A percentile compares a stretch with the other conserved stretches of the same genome.
phyloP scores from a whole-genome alignment of 768 basidiomycete species.

The Hericium erinaceus region DNA sequence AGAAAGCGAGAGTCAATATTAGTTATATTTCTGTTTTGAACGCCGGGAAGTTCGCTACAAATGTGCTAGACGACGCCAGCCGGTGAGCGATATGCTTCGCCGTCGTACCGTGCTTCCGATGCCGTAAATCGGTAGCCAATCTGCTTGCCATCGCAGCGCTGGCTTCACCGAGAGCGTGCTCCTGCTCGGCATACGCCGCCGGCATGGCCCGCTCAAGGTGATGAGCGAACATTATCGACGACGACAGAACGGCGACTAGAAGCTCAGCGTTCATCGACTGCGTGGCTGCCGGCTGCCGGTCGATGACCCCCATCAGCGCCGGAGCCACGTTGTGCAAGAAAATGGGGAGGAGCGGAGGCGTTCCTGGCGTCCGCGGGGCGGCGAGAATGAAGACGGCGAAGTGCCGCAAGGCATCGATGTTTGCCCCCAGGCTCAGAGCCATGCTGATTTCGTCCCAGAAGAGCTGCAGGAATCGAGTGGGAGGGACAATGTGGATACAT shows the following conservation, averaged over 20 bases:
- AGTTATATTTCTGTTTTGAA: slow-evolving; percentile 35
- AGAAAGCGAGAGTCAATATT: slow-evolving; percentile 9
- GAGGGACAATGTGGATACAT: slow-evolving; percentile 49
- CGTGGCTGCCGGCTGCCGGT: slow-evolving; percentile 41
- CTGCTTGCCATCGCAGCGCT: slow-evolving; percentile 56
- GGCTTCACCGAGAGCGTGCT: slow-evolving; percentile 48
- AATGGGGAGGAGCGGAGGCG: slow-evolving; percentile 61
- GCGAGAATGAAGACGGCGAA: slow-evolving; percentile 62
- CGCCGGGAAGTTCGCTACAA: slow-evolving; percentile 67
- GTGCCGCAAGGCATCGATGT: slow-evolving; percentile 53
- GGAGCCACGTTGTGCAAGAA: slow-evolving; percentile 66
- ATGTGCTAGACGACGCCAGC: slow-evolving; percentile 50
- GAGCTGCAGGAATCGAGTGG: slow-evolving; percentile 51
- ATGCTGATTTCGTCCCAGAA: slow-evolving; percentile 61
- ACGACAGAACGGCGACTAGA: slow-evolving; percentile 54
- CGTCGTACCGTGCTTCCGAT: slow-evolving; percentile 39
- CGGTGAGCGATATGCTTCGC: slow-evolving; percentile 48
- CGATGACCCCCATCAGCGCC: slow-evolving; percentile 44
- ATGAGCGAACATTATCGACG: slow-evolving; percentile 54
- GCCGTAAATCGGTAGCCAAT: slow-evolving; percentile 53
- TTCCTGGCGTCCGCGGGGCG: slow-evolving; percentile 41
- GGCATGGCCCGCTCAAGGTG: slow-evolving; percentile 65
- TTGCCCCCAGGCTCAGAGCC: slow-evolving; percentile 41
- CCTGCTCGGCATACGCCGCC: slow-evolving; percentile 40
- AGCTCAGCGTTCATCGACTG: slow-evolving; percentile 52